A percentile compares a stretch with the other conserved stretches of the same genome.
phyloP scores from a whole-genome alignment of 2,329 filamentous ascomycete genomes.

The Ophiostoma montium region DNA sequence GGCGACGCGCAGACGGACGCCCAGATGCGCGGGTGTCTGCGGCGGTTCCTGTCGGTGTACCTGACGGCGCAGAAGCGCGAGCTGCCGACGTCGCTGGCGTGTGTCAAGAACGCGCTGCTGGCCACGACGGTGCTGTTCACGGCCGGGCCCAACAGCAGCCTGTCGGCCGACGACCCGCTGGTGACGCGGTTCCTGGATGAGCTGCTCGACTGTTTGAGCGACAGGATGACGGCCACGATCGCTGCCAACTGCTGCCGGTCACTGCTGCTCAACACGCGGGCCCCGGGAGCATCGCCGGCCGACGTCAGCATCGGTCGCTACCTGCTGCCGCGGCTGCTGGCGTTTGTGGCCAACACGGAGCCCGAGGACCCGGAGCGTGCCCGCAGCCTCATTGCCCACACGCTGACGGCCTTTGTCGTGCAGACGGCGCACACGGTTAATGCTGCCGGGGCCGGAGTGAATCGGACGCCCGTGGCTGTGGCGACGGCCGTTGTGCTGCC shows the following conservation, averaged over 20 bases:
- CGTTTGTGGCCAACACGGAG: constrained; percentile 56
- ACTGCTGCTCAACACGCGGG: constrained; percentile 53
- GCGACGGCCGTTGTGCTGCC: constrained; percentile 68
- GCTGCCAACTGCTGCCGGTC: constrained; percentile 82
- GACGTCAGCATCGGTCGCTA: constrained; percentile 62
- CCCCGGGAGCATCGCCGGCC: constrained; percentile 27
- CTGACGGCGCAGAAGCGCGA: constrained; percentile 63
- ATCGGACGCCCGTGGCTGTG: constrained; percentile 31
- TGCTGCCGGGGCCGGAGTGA: constrained; percentile 19
- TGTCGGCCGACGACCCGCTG: constrained; percentile 62
- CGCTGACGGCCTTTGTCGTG: constrained; percentile 58
- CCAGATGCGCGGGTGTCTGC: constrained; percentile 58
- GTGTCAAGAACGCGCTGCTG: constrained; percentile 85
- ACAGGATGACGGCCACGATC: constrained; percentile 74
- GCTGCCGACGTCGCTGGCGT: constrained; percentile 59
- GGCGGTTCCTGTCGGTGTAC: constrained; percentile 70
- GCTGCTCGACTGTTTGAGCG: constrained; percentile 69
- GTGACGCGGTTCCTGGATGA: constrained; percentile 65
- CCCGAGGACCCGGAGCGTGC: constrained; percentile 70
- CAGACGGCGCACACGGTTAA: constrained; percentile 13
- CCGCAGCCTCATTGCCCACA: constrained; percentile 55
- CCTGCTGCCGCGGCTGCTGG: constrained; percentile 59
- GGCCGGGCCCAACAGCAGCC: constrained; percentile 57
- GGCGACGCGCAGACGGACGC: constrained; percentile 35
- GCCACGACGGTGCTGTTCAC: constrained; percentile 83